Conservation (phyloP, 352 stramenopile genomes). For the Phytophthora constricta region DNA sequence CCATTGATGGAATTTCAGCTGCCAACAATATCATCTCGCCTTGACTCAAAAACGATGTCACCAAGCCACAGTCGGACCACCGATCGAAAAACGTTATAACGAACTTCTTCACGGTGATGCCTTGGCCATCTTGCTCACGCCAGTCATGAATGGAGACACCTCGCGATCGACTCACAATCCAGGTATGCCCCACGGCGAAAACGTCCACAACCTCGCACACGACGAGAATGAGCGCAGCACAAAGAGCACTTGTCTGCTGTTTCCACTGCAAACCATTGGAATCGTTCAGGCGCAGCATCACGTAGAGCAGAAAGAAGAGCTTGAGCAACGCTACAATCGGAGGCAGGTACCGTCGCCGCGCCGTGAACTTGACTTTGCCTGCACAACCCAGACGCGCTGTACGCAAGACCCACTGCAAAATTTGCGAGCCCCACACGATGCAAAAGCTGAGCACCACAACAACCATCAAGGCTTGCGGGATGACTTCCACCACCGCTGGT, state of each 20-base stretch:
- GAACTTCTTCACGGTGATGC: conserved; percentile 17
- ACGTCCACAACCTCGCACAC: conserved; percentile 32
- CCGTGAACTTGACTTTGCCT: conserved; percentile 1
- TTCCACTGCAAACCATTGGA: conserved; percentile 24
- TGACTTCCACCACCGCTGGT: conserved; percentile 11
- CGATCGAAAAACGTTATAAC: conserved; percentile 34
- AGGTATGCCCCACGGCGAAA: conserved; percentile 27
- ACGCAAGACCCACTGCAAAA: conserved; percentile 3
- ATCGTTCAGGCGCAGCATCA: conserved; percentile 21
- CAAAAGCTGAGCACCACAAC: conserved; percentile 27
- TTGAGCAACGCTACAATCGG: conserved; percentile 32
- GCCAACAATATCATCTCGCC: conserved; percentile 24
- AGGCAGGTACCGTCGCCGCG: conserved; percentile 8
- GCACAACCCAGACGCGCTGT: neutral
- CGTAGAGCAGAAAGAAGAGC: conserved; percentile 32
- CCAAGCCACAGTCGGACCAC: conserved; percentile 33
- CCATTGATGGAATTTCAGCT: conserved; percentile 26
- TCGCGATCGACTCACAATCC: conserved; percentile 19
- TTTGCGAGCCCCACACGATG: conserved; percentile 26
- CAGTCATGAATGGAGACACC: conserved; percentile 15
- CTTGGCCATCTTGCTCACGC: conserved; percentile 13
- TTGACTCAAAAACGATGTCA: conserved; percentile 31
- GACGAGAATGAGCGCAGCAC: conserved; percentile 28
- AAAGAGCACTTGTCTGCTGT: conserved; percentile 22
- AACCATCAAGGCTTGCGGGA: conserved; percentile 24